phyloP scores from a whole-genome alignment of 2,329 filamentous ascomycete species.

The Elsinoe necatrix region DNA sequence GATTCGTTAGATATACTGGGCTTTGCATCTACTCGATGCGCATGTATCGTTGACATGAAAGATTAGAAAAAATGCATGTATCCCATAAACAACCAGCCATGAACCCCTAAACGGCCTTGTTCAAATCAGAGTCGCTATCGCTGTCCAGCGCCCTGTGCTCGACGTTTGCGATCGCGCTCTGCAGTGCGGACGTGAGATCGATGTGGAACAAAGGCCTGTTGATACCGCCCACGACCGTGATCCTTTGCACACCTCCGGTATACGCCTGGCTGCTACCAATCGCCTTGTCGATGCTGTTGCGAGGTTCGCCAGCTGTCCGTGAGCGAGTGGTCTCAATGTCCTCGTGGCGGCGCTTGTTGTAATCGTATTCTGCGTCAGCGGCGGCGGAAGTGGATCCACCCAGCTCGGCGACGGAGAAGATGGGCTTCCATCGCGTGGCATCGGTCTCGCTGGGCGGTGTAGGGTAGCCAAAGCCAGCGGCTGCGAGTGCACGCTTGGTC shows the following conservation, averaged over 20 bases:
- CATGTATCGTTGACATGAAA: too few relatives aligned
- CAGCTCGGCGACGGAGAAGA: constrained; percentile 87
- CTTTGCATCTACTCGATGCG: not conserved
- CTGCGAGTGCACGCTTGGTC: constrained; percentile 82
- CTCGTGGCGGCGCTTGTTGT: constrained; percentile 44
- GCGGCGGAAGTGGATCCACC: constrained; percentile 63
- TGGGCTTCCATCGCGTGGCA: constrained; percentile 76
- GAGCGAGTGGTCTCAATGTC: constrained; percentile 19
- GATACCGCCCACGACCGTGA: constrained; percentile 70
- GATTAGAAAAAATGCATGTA: too few relatives aligned
- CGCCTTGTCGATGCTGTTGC: constrained; percentile 35
- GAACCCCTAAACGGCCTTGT: not conserved
- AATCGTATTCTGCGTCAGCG: constrained; percentile 55
- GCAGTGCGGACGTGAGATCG: constrained; percentile 79
- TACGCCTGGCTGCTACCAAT: constrained; percentile 39
- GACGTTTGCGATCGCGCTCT: constrained; percentile 76
- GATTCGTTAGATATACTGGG: not conserved
- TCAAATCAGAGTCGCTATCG: constrained; percentile 10
- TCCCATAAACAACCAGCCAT: not conserved
- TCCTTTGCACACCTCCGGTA: constrained; percentile 28
- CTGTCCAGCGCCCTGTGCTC: constrained; percentile 33
- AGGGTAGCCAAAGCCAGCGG: constrained; percentile 83
- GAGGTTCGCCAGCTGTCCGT: constrained; percentile 20
- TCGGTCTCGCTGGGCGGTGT: constrained; percentile 43
- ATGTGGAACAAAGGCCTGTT: constrained; percentile 91